Evolutionary conservation across 371 early-diverging fungal species (phyloP), one percentile per base, ranked within the genome.

Genomic region (Catenaria anguillulae): DNA sequence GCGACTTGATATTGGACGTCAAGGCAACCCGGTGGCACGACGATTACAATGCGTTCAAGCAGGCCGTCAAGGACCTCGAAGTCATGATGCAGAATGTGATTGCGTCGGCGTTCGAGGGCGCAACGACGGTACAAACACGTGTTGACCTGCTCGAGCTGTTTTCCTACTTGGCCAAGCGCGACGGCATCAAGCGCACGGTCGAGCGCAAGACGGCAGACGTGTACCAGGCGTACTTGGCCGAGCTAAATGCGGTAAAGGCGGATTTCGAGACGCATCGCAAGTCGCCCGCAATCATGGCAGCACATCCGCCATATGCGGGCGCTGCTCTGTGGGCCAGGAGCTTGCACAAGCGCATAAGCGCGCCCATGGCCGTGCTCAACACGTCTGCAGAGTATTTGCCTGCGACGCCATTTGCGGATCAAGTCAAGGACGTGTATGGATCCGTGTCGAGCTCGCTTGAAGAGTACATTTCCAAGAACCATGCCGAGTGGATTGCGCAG

Each of bases 21-120:
- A 80, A 80, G 58, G 75, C 78, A 1, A 79, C 80, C 2, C 64
- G 72, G 34, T 80, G 81, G 81, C 81, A 80, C 62, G 81, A 80
- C 62, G 77, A 79, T 64, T 80, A 75, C 71, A 76, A 74, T 67
- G 66, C 60, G 61, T 80, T 80, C 67, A 80, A 80, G 64, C 78
- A 79, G 63, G 77, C 76, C 5, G 71, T 80, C 31, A 79, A 79
- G 65, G 80, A 79, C 58, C 63, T 80, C 33, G 81, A 80, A 62
- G 75, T 80, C 21, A 77, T 77, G 78, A 72, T 75, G 70, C 81
- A 80, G 59, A 79, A 77, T 68, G 68, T 76, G 26, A 79, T 80
- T 55, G 67, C 65, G 5, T 68, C 74, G 5, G 77, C 81, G 0
- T 79, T 80, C 63, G 81, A 79, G 62, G 68, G 69, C 36, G 67